Conservation (phyloP, 2,329 filamentous ascomycete genomes). For the Arthrobotrys pseudoclavata region DNA sequence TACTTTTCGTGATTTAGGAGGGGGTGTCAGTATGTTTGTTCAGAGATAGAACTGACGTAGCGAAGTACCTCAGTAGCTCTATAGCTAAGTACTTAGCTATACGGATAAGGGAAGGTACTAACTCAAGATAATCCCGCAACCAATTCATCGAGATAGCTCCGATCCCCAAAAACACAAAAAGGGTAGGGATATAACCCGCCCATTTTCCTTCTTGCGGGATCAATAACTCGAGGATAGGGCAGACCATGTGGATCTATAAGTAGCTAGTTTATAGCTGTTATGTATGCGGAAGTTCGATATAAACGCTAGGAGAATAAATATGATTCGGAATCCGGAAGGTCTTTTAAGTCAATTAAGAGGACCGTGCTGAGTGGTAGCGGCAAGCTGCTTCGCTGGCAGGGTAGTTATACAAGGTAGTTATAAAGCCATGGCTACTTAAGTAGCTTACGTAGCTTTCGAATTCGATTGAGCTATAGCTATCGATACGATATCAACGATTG, state of each 20-base stretch:
- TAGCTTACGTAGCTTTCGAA: background rate
- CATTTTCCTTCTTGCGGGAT: background rate
- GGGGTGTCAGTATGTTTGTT: too few species aligned
- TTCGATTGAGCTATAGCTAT: background rate
- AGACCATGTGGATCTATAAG: background rate
- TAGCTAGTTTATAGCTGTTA: background rate
- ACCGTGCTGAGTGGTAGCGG: background rate
- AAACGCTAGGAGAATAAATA: background rate
- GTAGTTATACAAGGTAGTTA: constrained; percentile 7
- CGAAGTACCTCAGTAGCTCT: too few species aligned
- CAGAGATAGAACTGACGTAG: too few species aligned
- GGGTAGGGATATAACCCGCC: background rate
- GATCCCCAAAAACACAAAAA: background rate
- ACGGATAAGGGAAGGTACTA: background rate
- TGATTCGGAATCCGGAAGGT: background rate
- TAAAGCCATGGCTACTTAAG: background rate
- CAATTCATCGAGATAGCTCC: background rate
- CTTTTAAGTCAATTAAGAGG: background rate
- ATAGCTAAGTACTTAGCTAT: background rate
- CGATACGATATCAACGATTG: background rate
- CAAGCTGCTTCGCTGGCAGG: background rate
- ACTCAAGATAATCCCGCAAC: background rate
- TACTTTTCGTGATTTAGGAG: background rate
- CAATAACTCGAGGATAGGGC: background rate
- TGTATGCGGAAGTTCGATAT: too few species aligned